These are phyloP conservation scores for Phytomonas serpens DNA, from an alignment of 208 protist species.

Conservation along the genomic window DNA sequence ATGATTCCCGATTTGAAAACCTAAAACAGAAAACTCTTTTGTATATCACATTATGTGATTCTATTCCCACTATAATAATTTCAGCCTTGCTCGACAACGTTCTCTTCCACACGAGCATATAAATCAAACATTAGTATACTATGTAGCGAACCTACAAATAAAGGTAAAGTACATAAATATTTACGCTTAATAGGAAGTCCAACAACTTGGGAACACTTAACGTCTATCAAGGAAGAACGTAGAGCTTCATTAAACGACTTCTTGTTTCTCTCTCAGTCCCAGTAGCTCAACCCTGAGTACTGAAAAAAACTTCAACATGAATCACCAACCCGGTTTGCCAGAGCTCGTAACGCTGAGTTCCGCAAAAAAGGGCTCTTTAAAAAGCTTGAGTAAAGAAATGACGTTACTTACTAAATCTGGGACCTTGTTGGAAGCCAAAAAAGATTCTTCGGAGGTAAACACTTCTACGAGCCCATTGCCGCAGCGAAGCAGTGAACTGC, in stretches of 20 bases:
- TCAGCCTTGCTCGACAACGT: neutral
- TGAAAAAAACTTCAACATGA: neutral
- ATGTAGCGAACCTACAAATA: neutral
- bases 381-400: neutral
- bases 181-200: neutral
- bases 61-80: neutral
- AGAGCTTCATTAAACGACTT: neutral
- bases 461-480: neutral
- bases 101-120: neutral
- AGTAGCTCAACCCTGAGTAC: neutral
- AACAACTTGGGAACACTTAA: neutral
- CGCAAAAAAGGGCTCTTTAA: neutral
- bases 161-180: neutral
- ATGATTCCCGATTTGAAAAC: neutral
- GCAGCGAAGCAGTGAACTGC: neutral
- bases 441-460: neutral
- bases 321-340: neutral
- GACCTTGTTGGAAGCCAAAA: neutral
- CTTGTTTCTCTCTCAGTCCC: neutral
- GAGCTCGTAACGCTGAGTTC: neutral
- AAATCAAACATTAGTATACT: neutral
- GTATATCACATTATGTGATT: neutral
- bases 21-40: neutral
- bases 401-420: neutral
- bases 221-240: neutral